Conservation (phyloP, 1,139 yeast species). For the Suhomyces guaymorum region DNA sequence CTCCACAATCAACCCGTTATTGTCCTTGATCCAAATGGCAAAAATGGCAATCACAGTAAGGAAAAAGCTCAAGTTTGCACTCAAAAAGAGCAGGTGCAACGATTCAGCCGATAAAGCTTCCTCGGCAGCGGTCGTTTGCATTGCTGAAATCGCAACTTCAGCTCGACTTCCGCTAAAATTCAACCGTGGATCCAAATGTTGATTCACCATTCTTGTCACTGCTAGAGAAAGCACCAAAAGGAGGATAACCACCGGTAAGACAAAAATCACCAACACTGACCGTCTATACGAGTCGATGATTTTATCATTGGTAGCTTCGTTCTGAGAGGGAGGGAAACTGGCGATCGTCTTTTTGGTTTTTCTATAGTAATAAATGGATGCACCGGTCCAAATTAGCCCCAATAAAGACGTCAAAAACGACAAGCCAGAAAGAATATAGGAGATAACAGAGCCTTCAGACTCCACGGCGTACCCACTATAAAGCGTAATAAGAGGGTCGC, state of each 20-base stretch:
- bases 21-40: slow-evolving; percentile 38
- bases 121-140: slow-evolving; percentile 5
- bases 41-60: slow-evolving; percentile 26
- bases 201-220: slow-evolving; percentile 2
- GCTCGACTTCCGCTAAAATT: background rate
- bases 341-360: slow-evolving; percentile 32
- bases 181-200: background rate
- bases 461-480: too few species aligned
- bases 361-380: slow-evolving; percentile 25
- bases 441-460: too few species aligned
- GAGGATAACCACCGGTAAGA: slow-evolving; percentile 28
- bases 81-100: slow-evolving; percentile 16
- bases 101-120: background rate
- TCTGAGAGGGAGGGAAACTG: slow-evolving; percentile 33
- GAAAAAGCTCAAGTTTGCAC: slow-evolving; percentile 19
- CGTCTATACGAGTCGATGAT: slow-evolving; percentile 29
- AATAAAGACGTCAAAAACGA: background rate
- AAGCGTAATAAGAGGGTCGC: too few species aligned
- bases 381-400: slow-evolving; percentile 17
- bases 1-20: slow-evolving; percentile 35
- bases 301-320: slow-evolving; percentile 22
- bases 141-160: slow-evolving; percentile 4
- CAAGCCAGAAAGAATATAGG: too few species aligned
- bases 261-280: slow-evolving; percentile 32
- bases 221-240: slow-evolving; percentile 9